A percentile compares a stretch with the other conserved stretches of the same genome.
phyloP scores from a whole-genome alignment of 192 early-diverging fungal genomes.

The Allomyces javanicus region DNA sequence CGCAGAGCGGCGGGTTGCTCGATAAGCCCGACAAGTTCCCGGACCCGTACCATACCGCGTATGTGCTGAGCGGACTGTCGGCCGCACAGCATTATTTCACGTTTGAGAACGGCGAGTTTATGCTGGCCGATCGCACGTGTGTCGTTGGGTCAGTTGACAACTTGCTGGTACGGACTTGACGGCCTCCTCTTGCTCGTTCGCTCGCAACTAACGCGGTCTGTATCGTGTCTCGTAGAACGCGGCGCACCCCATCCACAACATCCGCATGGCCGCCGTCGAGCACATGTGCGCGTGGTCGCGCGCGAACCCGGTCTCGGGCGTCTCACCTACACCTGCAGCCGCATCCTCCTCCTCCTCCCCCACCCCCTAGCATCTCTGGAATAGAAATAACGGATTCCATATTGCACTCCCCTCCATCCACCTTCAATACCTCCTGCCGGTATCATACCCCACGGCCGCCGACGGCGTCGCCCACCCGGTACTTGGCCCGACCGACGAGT shows the following conservation, averaged over 20 bases:
- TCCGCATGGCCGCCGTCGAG: slow-evolving; percentile 15
- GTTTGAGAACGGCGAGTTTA: slow-evolving; percentile 17
- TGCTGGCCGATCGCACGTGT: slow-evolving; percentile 12
- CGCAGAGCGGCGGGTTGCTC: slow-evolving; percentile 51
- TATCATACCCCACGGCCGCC: too few relatives aligned
- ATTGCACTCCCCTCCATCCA: too few relatives aligned
- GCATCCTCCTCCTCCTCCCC: too few relatives aligned
- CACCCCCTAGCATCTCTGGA: too few relatives aligned
- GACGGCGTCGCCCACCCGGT: too few relatives aligned
- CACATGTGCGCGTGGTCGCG: too few relatives aligned
- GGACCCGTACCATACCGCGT: slow-evolving; percentile 92
- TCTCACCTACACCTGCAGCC: too few relatives aligned
- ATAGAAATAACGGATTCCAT: too few relatives aligned
- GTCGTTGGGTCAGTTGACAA: slow-evolving; percentile 30
- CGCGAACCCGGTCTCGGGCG: too few relatives aligned
- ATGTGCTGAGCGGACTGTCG: slow-evolving; percentile 71
- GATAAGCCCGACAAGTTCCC: slow-evolving; percentile 84
- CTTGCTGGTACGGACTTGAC: slow-evolving; percentile 20
- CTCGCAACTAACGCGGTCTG: slow-evolving; percentile 2
- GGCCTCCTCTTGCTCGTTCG: neutral
- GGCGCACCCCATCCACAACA: slow-evolving; percentile 57
- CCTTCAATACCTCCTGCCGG: too few relatives aligned
- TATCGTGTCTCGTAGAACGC: slow-evolving; percentile 14
- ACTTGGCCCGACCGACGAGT: too few relatives aligned
- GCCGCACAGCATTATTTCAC: slow-evolving; percentile 43